Base-by-base conservation (phyloP, 371 early-diverging fungal species). In the Mucor indicus region DNA sequence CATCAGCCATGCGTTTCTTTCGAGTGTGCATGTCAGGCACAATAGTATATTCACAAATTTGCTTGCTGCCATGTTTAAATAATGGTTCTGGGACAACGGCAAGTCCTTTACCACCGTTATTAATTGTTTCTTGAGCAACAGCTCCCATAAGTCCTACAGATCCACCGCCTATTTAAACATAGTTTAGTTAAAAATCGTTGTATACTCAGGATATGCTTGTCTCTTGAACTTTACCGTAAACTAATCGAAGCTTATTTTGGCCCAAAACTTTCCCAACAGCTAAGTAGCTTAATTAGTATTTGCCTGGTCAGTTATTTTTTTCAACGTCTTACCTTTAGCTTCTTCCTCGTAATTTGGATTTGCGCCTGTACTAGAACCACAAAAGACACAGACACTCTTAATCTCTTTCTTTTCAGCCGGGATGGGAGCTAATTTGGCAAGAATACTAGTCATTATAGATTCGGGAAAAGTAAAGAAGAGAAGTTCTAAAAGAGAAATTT, bases 21-120 rank as follows among this genome's bases (percentile, higher is more conserved):
- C 94, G 79, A 20, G 79, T 73, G 25, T 91, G 92, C 95, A 93
- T 91, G 68, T 87, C 88, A 50, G 77, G 69, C 16, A 92, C 93
- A 9, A 84, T 41, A 20, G 84, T 68, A 19, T 78, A 75, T 41
- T 84, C 81, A 9, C 84, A 84, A 23, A 81, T 48, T 32, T 72
- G 62, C 10, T 67, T 62, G 40, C 74, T 67, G n/a, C 69, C 66
- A 37, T 62, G 44, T 16, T 65, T 64, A 50, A 60, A 74, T 16
- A 90, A 69, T 9, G 90, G 83, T 22, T 77, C 76, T 5, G 94
- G 94, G 15, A 90, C 89, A 35, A 93, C 72, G 27, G 83, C 86
- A 36, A 79, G 57, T 13, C 77, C 84, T 2, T 71, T 53, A 19
- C 86, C 88, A 3, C 77, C 76, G 27, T 60, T 75, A 17, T 78